A percentile compares a stretch with the other conserved stretches of the same genome.
Conservation (phyloP, 2,329 filamentous ascomycete genomes). For the Thielaviopsis musarum region DNA sequence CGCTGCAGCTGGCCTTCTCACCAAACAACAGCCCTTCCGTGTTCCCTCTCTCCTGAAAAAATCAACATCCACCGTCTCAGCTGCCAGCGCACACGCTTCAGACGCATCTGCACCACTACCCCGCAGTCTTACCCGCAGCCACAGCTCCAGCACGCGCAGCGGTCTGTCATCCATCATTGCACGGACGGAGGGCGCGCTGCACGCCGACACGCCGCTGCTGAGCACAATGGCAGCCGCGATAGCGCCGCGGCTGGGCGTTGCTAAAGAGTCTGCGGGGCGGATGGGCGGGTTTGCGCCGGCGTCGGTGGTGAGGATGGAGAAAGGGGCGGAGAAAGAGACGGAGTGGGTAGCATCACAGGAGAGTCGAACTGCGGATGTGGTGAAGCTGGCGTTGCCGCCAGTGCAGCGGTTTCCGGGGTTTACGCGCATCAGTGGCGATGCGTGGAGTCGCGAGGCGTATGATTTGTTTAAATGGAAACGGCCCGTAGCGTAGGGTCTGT, state of each 20-base stretch:
- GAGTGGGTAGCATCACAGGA: neutral
- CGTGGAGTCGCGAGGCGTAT: constrained; percentile 21
- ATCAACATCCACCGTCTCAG: neutral
- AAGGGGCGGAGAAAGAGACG: neutral
- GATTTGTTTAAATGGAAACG: constrained; percentile 19
- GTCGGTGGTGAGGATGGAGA: neutral
- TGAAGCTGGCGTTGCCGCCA: neutral
- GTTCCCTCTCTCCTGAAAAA: neutral
- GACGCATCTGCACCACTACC: neutral
- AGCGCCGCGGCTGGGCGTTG: neutral
- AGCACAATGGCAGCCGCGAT: neutral
- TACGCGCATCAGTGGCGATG: constrained; percentile 13
- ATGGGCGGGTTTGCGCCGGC: neutral
- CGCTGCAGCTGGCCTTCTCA: too few species aligned
- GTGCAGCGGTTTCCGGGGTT: constrained; percentile 10
- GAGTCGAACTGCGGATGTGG: neutral
- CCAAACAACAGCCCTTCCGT: neutral
- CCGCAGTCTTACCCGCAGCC: neutral
- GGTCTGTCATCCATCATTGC: neutral
- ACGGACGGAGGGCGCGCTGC: neutral
- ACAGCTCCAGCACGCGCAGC: neutral
- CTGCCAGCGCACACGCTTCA: neutral
- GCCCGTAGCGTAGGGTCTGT: neutral
- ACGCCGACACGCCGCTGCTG: neutral
- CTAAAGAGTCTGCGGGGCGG: neutral